These are phyloP conservation scores for Wickerhamomyces silvicola DNA, from an alignment of 805 yeast genomes.

Conservation along the genomic window DNA sequence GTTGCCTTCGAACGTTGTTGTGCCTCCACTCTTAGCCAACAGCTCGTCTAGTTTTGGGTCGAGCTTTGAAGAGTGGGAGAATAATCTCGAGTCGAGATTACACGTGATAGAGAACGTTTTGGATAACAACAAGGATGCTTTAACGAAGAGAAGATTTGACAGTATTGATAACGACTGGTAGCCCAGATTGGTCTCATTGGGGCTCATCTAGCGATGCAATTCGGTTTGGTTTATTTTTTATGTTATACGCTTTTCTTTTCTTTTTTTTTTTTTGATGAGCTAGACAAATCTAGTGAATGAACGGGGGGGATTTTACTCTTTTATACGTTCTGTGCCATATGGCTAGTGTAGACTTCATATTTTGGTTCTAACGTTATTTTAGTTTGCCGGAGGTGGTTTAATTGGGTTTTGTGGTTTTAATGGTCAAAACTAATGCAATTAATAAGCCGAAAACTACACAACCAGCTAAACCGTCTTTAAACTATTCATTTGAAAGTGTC, in stretches of 20 bases:
- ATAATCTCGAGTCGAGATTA: conserved; percentile 28
- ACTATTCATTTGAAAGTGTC: no score
- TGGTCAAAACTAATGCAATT: no score
- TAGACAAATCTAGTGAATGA: neutral
- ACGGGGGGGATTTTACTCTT: no score
- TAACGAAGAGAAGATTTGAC: conserved; percentile 22
- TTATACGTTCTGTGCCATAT: no score
- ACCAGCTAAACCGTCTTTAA: no score
- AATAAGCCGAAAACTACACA: no score
- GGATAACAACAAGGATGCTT: conserved; percentile 12
- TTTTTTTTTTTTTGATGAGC: neutral
- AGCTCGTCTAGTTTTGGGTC: conserved; percentile 29
- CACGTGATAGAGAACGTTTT: conserved; percentile 25
- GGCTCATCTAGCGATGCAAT: no score
- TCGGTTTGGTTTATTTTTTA: neutral
- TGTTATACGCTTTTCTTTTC: neutral
- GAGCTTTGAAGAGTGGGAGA: conserved; percentile 34
- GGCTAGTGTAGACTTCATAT: no score
- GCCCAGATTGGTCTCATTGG: neutral
- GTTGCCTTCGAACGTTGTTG: conserved; percentile 24
- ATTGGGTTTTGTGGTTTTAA: no score
- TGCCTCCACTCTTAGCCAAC: conserved; percentile 30
- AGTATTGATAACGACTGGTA: conserved; percentile 22
- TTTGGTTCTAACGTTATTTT: no score
- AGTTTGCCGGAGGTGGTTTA: no score